Conservation (phyloP, 192 early-diverging fungal genomes). For the Phlyctochytrium planicorne region DNA sequence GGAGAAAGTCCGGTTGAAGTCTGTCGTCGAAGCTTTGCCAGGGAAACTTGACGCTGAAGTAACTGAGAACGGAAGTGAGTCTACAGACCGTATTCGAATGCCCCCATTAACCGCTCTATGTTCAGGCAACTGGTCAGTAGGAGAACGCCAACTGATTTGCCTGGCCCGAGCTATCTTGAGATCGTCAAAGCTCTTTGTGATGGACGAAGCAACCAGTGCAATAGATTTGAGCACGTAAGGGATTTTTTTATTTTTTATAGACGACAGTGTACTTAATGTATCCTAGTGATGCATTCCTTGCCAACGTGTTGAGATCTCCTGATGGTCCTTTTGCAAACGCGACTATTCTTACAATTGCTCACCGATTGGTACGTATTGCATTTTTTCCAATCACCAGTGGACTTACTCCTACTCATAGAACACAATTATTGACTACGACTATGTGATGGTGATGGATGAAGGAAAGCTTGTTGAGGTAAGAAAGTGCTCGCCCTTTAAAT, state of each 20-base stretch:
- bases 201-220: constrained; percentile 40
- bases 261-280: no score
- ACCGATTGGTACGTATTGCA: no score
- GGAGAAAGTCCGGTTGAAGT: constrained; percentile 53
- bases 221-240: constrained; percentile 39
- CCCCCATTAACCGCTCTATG: no score
- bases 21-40: constrained; percentile 8
- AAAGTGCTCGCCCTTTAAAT: constrained; percentile 24
- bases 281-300: constrained; percentile 34
- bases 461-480: constrained; percentile 70
- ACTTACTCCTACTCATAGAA: constrained; percentile 15
- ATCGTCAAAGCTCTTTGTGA: constrained; percentile 39
- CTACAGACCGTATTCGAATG: no score
- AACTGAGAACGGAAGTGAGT: constrained; percentile 74
- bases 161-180: constrained; percentile 73
- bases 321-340: constrained; percentile 32
- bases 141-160: constrained; percentile 82
- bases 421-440: constrained; percentile 62
- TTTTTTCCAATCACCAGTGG: constrained; percentile 16
- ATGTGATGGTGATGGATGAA: constrained; percentile 70
- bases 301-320: constrained; percentile 14
- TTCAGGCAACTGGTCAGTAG: constrained; percentile 74
- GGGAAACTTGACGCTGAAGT: constrained; percentile 70
- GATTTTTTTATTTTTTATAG: no score
- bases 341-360: constrained; percentile 41